These are phyloP conservation scores for Mortierella alpina DNA, from an alignment of 192 early-diverging fungal genomes.

Conservation along the genomic window DNA sequence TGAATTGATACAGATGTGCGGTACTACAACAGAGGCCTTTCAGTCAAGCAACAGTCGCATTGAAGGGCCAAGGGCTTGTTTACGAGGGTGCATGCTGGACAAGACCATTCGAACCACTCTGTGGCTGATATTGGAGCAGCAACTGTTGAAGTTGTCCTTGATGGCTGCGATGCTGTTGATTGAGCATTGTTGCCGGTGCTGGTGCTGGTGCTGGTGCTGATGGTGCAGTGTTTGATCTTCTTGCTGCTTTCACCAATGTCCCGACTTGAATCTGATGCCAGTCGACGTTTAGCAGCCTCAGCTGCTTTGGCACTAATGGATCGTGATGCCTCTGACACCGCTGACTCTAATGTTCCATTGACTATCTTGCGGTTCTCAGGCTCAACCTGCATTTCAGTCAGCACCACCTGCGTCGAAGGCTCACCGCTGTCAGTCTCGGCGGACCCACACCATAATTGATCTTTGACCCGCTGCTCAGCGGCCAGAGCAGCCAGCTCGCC, in stretches of 20 bases:
- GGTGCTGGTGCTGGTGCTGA: background rate
- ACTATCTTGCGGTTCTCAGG: constrained; percentile 1
- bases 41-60: constrained; percentile 58
- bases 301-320: too few relatives aligned
- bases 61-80: constrained; percentile 57
- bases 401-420: background rate
- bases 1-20: background rate
- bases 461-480: constrained; percentile 72
- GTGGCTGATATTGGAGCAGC: background rate
- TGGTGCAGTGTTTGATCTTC: background rate
- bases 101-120: constrained; percentile 57
- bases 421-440: background rate
- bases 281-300: too few relatives aligned
- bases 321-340: too few relatives aligned
- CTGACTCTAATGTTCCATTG: background rate
- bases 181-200: constrained; percentile 3
- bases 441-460: constrained; percentile 77
- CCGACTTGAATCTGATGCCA: too few relatives aligned
- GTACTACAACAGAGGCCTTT: constrained; percentile 19
- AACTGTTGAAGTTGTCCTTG: background rate
- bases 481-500: constrained; percentile 72
- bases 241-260: constrained; percentile 3
- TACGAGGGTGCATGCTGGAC: constrained; percentile 66
- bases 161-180: background rate
- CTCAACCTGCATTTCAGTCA: background rate